Evolutionary conservation across 1,284 basidiomycete genomes (phyloP).

Genomic region (Sphagnurus paluster): DNA sequence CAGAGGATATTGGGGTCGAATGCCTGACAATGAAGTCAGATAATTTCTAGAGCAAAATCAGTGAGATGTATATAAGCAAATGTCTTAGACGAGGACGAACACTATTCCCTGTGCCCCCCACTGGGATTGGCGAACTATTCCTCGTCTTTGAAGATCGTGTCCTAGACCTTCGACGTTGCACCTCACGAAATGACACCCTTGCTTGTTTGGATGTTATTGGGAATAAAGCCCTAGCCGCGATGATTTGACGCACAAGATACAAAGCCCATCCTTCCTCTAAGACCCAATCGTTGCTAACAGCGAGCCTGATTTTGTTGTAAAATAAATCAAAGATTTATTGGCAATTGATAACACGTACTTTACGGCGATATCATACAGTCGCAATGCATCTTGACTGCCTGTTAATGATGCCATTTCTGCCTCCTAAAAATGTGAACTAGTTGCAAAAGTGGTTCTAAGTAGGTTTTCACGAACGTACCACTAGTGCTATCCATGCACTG

Average conservation of each 20-base stretch:
- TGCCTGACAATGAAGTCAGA: slow-evolving; percentile 46
- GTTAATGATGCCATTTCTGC: slow-evolving; percentile 62
- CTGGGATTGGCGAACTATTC: slow-evolving; percentile 61
- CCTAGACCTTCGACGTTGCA: slow-evolving; percentile 66
- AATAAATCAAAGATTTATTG: background rate
- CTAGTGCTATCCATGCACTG: slow-evolving; percentile 64
- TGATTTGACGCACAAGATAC: slow-evolving; percentile 48
- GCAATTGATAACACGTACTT: slow-evolving; percentile 40
- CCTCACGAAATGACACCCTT: slow-evolving; percentile 70
- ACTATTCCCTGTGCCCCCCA: slow-evolving; percentile 74
- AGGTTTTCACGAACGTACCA: slow-evolving; percentile 41
- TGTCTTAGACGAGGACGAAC: slow-evolving; percentile 39
- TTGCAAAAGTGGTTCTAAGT: background rate
- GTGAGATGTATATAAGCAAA: background rate
- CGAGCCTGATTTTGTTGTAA: slow-evolving; percentile 40
- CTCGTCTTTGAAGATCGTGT: slow-evolving; percentile 61
- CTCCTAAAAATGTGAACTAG: slow-evolving; percentile 40
- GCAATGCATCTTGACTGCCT: slow-evolving; percentile 58
- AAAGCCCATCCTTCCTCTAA: slow-evolving; percentile 70
- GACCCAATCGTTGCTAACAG: slow-evolving; percentile 65
- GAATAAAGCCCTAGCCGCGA: slow-evolving; percentile 4
- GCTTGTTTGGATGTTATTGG: slow-evolving; percentile 40
- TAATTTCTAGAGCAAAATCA: slow-evolving; percentile 40
- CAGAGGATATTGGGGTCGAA: slow-evolving; percentile 43
- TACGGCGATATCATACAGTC: slow-evolving; percentile 66